Conservation (phyloP, 2,329 filamentous ascomycete genomes). For the Alternaria novae-zelandiae region DNA sequence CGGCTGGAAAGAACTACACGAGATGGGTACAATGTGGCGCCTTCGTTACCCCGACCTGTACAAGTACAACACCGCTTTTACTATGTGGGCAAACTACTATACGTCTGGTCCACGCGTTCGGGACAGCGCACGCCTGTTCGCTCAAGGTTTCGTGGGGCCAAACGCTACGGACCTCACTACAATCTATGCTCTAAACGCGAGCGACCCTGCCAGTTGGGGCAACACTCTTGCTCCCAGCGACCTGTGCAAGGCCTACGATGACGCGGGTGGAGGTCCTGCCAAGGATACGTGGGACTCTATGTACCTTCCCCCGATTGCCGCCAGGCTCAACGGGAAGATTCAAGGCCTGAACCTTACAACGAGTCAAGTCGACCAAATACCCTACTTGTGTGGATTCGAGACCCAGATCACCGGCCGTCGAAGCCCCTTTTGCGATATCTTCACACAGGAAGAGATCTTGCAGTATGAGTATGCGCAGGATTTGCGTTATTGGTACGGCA, state of each 20-base stretch:
- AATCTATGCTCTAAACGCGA: conserved; percentile 65
- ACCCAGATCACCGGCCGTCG: conserved; percentile 67
- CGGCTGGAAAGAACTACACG: conserved; percentile 67
- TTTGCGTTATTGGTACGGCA: conserved; percentile 71
- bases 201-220: conserved; percentile 61
- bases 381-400: conserved; percentile 75
- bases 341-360: conserved; percentile 62
- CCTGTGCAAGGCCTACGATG: conserved; percentile 65
- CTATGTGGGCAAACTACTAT: conserved; percentile 71
- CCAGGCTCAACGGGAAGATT: conserved; percentile 62
- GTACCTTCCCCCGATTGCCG: conserved; percentile 61
- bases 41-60: conserved; percentile 58
- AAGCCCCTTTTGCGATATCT: conserved; percentile 68
- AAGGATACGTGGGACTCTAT: conserved; percentile 57
- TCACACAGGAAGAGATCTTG: conserved; percentile 66
- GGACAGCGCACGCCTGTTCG: conserved; percentile 67
- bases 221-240: conserved; percentile 70
- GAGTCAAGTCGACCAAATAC: conserved; percentile 64
- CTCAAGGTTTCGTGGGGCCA: conserved; percentile 66
- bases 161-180: conserved; percentile 61
- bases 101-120: conserved; percentile 60
- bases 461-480: conserved; percentile 73
- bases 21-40: conserved; percentile 60
- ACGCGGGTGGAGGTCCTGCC: conserved; percentile 59
- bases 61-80: conserved; percentile 57